These are phyloP conservation scores for Saprolegnia parasitica DNA, from an alignment of 352 stramenopile species.

Conservation along the genomic window DNA sequence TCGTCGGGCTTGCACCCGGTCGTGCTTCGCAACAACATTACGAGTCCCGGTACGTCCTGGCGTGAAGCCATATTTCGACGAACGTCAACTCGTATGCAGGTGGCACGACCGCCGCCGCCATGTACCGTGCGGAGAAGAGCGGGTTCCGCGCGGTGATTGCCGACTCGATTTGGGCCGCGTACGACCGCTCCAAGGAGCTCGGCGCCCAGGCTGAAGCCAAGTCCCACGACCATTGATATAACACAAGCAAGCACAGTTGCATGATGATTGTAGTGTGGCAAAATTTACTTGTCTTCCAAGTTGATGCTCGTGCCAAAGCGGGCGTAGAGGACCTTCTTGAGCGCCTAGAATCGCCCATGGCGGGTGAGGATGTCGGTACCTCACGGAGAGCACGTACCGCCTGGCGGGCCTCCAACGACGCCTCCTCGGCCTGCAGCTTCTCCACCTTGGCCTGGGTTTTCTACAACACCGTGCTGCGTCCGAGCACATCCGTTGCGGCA, in stretches of 20 bases:
- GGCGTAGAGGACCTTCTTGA: slow-evolving; percentile 95
- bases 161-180: slow-evolving; percentile 95
- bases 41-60: slow-evolving; percentile 55
- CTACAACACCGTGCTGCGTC: slow-evolving; percentile 25
- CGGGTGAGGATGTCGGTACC: neutral
- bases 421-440: slow-evolving; percentile 80
- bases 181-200: slow-evolving; percentile 91
- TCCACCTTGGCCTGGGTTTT: slow-evolving; percentile 74
- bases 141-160: slow-evolving; percentile 91
- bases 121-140: slow-evolving; percentile 95
- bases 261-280: neutral
- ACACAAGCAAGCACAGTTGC: neutral
- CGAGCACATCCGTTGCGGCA: neutral
- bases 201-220: slow-evolving; percentile 55
- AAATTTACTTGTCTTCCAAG: slow-evolving; percentile 88
- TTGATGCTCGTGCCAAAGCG: slow-evolving; percentile 97
- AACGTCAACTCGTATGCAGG: slow-evolving; percentile 30
- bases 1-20: slow-evolving; percentile 87
- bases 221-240: slow-evolving; percentile 24
- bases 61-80: neutral
- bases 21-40: slow-evolving; percentile 93
- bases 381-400: slow-evolving; percentile 39
- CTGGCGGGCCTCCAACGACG: slow-evolving; percentile 86
- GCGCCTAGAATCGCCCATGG: slow-evolving; percentile 32
- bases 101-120: slow-evolving; percentile 90